Base-by-base conservation (phyloP, 306 rosid genomes). In the Quercus parvula region DNA sequence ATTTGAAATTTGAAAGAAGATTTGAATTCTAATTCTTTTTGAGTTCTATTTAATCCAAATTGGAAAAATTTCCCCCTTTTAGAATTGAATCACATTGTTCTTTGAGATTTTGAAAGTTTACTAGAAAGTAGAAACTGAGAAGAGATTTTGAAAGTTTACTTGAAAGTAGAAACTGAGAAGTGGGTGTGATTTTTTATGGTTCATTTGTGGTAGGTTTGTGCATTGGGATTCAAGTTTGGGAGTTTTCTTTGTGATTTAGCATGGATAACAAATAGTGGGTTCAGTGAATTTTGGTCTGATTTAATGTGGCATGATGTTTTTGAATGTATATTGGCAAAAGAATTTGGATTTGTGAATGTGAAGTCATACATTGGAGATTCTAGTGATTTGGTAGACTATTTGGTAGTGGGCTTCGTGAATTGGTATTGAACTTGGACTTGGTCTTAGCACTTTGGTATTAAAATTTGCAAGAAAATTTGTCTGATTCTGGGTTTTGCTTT, bases 281-380 rank as follows among this genome's bases (percentile, higher is more conserved):
- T 79, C 64, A 56, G 78, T 6, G 73, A 31, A 52, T 75, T 71
- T 25, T 20, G 46, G 62, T 52, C 18, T 35, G 62, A 24, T 14
- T 68, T 73, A 18, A 35, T 38, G 28, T 54, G 49, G 71, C 46
- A 18, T 19, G 71, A 51, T 18, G 49, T 33, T 72, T 71, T 72
- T 15, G 51, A 28, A 73, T 69, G 81, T 51, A 74, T 68, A 78
- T 58, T 8, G 31, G 10, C 33, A 31, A 74, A 74, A 63, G 41
- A 79, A 82, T 41, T 38, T 10, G 55, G 76, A 63, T 66, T 7
- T 58, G 38, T 69, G 57, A 80, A 72, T 46, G 82, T 55, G 81
- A 76, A 75, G 73, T 19, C 73, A 62, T 75, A 56, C 77, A 24
- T 28, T 67, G 64, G 78, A 69, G 70, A 74, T 81, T 84, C 62